Conservation (phyloP, 2,329 filamentous ascomycete species). For the Sarocladium strictum region DNA sequence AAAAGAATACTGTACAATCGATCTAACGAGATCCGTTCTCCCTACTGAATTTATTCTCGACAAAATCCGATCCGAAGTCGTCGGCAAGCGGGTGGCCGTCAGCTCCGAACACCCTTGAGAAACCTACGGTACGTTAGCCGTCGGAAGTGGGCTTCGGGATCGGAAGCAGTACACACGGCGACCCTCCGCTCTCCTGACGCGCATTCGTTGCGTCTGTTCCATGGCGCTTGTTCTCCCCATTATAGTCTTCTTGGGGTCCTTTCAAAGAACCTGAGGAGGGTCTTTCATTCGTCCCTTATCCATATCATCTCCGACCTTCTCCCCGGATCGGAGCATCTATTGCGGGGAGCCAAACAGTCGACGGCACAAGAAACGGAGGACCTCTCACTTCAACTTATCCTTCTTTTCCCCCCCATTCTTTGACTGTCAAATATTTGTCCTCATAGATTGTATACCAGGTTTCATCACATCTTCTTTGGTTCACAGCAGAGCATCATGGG, state of each 20-base stretch:
- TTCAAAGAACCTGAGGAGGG: neutral
- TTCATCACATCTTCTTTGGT: neutral
- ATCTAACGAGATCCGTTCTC: too few species aligned
- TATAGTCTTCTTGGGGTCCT: neutral
- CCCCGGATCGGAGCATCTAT: conserved; percentile 1
- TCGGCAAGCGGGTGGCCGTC: neutral
- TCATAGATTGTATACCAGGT: neutral
- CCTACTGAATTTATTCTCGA: neutral
- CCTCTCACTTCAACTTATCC: conserved; percentile 15
- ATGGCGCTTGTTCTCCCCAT: neutral
- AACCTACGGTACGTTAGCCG: neutral
- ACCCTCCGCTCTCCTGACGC: neutral
- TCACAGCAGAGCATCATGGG: conserved; percentile 1
- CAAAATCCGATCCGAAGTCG: neutral
- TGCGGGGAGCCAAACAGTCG: conserved; percentile 10
- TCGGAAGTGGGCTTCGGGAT: conserved; percentile 7
- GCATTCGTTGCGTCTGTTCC: neutral
- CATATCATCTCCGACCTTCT: neutral
- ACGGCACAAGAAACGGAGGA: neutral
- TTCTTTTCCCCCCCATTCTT: too few species aligned
- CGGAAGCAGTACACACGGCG: conserved; percentile 4
- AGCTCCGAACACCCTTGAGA: too few species aligned
- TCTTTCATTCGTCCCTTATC: neutral
- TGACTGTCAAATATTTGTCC: too few species aligned
- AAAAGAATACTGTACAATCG: too few species aligned